phyloP scores from a whole-genome alignment of 2,329 filamentous ascomycete genomes.

The Pestalotiopsis sp. region DNA sequence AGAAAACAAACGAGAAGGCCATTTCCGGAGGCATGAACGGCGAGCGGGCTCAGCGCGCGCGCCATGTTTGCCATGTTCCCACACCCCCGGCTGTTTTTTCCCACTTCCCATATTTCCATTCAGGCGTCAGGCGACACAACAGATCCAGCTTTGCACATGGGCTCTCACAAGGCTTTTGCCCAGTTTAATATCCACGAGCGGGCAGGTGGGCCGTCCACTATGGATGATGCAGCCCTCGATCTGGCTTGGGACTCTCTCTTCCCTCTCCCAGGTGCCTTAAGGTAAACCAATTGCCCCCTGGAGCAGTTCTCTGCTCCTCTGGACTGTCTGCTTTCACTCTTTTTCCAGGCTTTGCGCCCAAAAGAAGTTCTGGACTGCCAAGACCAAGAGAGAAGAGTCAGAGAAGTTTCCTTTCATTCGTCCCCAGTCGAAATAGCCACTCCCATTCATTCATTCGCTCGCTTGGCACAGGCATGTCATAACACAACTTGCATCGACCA shows the following conservation, averaged over 20 bases:
- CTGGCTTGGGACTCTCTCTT: background rate
- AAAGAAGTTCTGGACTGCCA: background rate
- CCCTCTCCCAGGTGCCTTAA: slow-evolving; percentile 1
- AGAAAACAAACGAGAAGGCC: background rate
- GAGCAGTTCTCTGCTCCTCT: background rate
- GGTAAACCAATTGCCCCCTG: slow-evolving; percentile 5
- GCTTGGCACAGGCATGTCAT: slow-evolving; percentile 6
- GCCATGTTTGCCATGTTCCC: background rate
- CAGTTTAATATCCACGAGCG: background rate
- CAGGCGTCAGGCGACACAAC: background rate
- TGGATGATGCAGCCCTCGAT: background rate
- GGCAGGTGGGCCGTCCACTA: slow-evolving; percentile 4
- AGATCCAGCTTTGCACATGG: slow-evolving; percentile 1
- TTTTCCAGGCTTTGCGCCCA: slow-evolving; percentile 4
- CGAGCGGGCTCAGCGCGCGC: background rate
- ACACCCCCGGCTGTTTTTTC: background rate
- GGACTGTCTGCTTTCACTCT: slow-evolving; percentile 2
- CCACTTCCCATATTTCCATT: background rate
- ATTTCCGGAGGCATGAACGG: background rate
- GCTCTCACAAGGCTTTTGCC: slow-evolving; percentile 4
- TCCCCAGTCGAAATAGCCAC: background rate
- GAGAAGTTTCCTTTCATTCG: background rate
- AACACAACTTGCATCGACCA: slow-evolving; percentile 8
- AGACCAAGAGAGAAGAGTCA: background rate
- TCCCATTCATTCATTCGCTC: background rate